Evolutionary conservation across 805 yeast species (phyloP).

Genomic region (Jamesozyma rosinii): DNA sequence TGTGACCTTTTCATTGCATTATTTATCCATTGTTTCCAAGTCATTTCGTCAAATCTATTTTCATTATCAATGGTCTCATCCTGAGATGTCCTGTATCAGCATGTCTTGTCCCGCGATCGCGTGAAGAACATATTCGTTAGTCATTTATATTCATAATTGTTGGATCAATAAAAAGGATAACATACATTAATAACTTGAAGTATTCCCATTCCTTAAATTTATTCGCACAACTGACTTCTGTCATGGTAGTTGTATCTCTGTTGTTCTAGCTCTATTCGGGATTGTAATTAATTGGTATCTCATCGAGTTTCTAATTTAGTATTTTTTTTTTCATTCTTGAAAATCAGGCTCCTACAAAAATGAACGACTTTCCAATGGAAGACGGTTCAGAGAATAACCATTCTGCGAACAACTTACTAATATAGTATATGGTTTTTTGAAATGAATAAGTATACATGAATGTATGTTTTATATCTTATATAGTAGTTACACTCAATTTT

Average conservation of each 20-base stretch:
- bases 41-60: conserved; percentile 25
- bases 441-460: too few species aligned
- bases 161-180: not conserved
- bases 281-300: not conserved
- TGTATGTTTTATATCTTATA: too few species aligned
- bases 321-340: too few species aligned
- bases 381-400: too few species aligned
- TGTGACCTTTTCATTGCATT: conserved; percentile 31
- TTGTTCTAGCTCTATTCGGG: not conserved
- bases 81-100: conserved; percentile 16
- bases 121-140: not conserved
- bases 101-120: too few species aligned
- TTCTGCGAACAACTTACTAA: too few species aligned
- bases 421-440: too few species aligned
- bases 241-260: not conserved
- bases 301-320: too few species aligned
- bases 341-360: too few species aligned
- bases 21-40: conserved; percentile 34
- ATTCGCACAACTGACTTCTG: conserved; percentile 1
- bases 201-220: conserved; percentile 19
- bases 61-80: conserved; percentile 15
- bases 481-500: too few species aligned
- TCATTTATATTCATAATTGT: not conserved
- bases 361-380: too few species aligned
- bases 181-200: conserved; percentile 22